Conservation (phyloP, 225 moss, liverwort and hornwort genomes). For the Polytrichum formosum region DNA sequence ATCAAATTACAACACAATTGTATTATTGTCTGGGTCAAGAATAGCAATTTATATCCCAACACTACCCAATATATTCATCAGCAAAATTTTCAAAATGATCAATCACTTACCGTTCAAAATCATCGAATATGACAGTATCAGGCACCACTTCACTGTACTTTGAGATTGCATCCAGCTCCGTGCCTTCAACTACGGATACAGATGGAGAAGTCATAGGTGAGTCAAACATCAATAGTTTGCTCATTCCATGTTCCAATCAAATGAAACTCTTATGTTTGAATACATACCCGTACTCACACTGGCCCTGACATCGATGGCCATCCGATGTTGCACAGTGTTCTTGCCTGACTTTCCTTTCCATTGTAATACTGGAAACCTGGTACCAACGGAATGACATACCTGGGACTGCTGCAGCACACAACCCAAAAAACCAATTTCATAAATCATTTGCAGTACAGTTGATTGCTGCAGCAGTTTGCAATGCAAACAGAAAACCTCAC, state of each 20-base stretch:
- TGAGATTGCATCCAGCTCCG: constrained; percentile 86
- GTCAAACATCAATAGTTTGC: not conserved
- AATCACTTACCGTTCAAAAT: constrained; percentile 69
- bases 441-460: no score
- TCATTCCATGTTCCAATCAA: not conserved
- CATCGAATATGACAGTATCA: constrained; percentile 89
- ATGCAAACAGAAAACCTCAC: no score
- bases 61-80: not conserved
- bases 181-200: constrained; percentile 57
- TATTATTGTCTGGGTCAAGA: no score
- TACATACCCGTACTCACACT: constrained; percentile 33
- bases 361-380: constrained; percentile 17
- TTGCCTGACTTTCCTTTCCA: constrained; percentile 25
- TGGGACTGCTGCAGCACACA: constrained; percentile 12
- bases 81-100: not conserved
- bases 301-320: constrained; percentile 28
- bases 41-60: not conserved
- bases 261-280: not conserved
- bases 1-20: no score
- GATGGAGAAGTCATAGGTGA: constrained; percentile 5
- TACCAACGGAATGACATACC: constrained; percentile 33
- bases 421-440: not conserved
- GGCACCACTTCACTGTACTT: constrained; percentile 85
- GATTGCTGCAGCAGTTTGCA: no score
- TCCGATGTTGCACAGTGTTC: constrained; percentile 17